Conservation (phyloP, 2,329 filamentous ascomycete genomes). For the Aquanectria penicillioides region DNA sequence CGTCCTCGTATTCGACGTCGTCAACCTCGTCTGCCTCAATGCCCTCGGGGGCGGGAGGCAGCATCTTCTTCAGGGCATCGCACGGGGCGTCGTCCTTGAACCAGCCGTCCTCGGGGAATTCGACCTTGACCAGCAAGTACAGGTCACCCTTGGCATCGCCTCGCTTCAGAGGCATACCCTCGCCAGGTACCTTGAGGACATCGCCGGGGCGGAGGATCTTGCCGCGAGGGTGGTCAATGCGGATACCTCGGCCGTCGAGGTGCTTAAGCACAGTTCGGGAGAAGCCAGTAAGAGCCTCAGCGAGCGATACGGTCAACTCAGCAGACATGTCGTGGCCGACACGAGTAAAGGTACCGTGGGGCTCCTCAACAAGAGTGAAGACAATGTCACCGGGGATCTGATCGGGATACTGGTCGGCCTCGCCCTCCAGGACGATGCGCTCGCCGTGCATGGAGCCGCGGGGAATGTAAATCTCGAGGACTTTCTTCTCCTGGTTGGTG, state of each 20-base stretch:
- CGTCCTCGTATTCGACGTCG: constrained; percentile 86
- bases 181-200: constrained; percentile 83
- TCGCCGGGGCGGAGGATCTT: constrained; percentile 86
- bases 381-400: constrained; percentile 93
- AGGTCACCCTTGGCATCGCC: constrained; percentile 87
- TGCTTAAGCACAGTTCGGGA: constrained; percentile 90
- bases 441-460: constrained; percentile 88
- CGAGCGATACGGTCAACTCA: constrained; percentile 81
- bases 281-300: constrained; percentile 89
- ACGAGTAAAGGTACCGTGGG: constrained; percentile 83
- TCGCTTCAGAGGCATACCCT: constrained; percentile 94
- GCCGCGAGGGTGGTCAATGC: constrained; percentile 81
- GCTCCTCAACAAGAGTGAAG: constrained; percentile 84
- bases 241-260: constrained; percentile 91
- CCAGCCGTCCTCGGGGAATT: constrained; percentile 92
- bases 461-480: constrained; percentile 95
- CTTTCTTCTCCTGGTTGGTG: constrained; percentile 88
- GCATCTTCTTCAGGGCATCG: constrained; percentile 75
- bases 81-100: constrained; percentile 76
- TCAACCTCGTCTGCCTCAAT: constrained; percentile 82
- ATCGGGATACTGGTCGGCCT: constrained; percentile 92
- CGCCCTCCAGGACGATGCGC: constrained; percentile 87
- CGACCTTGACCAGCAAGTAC: constrained; percentile 85
- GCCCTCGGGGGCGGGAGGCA: constrained; percentile 71
- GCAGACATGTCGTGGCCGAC: constrained; percentile 87